Percentiles rank a stretch among this genome's conserved stretches.
These are phyloP conservation scores for Myxozyma neotropica DNA, from an alignment of 805 yeast genomes.

Conservation along the genomic window DNA sequence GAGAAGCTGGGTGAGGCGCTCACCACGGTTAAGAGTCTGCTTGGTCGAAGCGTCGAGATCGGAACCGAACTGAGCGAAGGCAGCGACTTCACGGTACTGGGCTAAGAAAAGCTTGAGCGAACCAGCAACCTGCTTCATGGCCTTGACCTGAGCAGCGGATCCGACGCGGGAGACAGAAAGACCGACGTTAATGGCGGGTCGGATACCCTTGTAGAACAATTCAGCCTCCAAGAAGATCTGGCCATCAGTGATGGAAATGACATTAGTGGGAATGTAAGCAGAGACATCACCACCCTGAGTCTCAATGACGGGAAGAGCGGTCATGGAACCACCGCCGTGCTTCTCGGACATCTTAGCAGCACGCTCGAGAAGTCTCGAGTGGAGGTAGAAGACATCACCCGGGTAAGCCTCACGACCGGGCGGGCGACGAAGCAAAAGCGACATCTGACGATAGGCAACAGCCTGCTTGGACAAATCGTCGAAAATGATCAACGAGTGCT, in stretches of 20 bases:
- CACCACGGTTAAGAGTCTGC: conserved; percentile 99
- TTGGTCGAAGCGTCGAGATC: conserved; percentile 99
- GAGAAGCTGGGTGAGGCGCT: conserved; percentile 98
- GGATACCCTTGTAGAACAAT: conserved; percentile 99
- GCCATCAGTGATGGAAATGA: conserved; percentile 96
- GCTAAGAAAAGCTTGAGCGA: conserved; percentile 99
- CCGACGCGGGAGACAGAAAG: conserved; percentile 99
- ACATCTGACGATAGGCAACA: conserved; percentile 99
- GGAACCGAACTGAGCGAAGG: conserved; percentile 99
- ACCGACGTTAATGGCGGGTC: conserved; percentile 99
- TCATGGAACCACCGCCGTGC: conserved; percentile 90
- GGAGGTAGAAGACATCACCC: conserved; percentile 95
- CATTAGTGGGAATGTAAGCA: conserved; percentile 97
- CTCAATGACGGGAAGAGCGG: conserved; percentile 95
- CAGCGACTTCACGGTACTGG: conserved; percentile 99
- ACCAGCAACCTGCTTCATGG: conserved; percentile 99
- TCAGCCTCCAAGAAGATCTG: conserved; percentile 99
- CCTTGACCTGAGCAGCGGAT: conserved; percentile 99
- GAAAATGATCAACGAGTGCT: conserved; percentile 93
- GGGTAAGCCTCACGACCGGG: conserved; percentile 98
- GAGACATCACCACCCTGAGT: conserved; percentile 99
- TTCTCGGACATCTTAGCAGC: conserved; percentile 94
- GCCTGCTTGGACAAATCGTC: conserved; percentile 99
- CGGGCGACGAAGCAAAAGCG: conserved; percentile 94
- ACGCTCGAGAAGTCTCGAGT: conserved; percentile 93